Conservation (phyloP, 768 basidiomycete genomes). For the Podaxis sp. region DNA sequence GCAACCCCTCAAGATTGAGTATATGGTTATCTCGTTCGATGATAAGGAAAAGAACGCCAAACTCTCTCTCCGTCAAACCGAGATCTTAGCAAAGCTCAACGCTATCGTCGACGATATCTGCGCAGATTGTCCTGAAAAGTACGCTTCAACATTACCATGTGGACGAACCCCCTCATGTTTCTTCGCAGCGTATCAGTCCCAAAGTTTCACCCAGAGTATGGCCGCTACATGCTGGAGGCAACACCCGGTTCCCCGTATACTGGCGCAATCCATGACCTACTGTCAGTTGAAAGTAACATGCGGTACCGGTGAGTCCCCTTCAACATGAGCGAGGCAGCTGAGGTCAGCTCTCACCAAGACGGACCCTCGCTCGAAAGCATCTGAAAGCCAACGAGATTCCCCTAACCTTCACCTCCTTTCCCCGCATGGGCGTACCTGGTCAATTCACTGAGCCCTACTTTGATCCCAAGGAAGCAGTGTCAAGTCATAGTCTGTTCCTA, state of each 20-base stretch:
- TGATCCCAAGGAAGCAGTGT: slow-evolving; percentile 70
- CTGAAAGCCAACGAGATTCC: slow-evolving; percentile 86
- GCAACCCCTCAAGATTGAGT: slow-evolving; percentile 70
- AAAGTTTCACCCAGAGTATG: slow-evolving; percentile 97
- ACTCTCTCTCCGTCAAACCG: slow-evolving; percentile 91
- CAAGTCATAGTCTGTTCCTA: slow-evolving; percentile 91
- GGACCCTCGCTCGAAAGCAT: slow-evolving; percentile 78
- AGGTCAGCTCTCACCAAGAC: slow-evolving; percentile 42
- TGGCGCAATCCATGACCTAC: slow-evolving; percentile 78
- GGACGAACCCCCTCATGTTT: not conserved
- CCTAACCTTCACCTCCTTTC: slow-evolving; percentile 93
- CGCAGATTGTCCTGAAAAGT: slow-evolving; percentile 59
- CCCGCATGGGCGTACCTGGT: slow-evolving; percentile 84
- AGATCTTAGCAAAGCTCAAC: slow-evolving; percentile 82
- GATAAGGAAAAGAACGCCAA: slow-evolving; percentile 75
- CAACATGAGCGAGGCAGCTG: not conserved
- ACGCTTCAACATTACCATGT: slow-evolving; percentile 24
- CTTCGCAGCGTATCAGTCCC: slow-evolving; percentile 66
- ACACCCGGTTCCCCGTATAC: slow-evolving; percentile 96
- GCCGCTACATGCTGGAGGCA: slow-evolving; percentile 97
- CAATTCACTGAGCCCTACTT: slow-evolving; percentile 91
- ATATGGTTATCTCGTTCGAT: slow-evolving; percentile 91
- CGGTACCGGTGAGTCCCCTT: slow-evolving; percentile 65
- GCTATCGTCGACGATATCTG: slow-evolving; percentile 66
- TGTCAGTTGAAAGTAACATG: slow-evolving; percentile 95